These are phyloP conservation scores for Halenospora varia DNA, from an alignment of 495 filamentous ascomycete species.

Conservation along the genomic window DNA sequence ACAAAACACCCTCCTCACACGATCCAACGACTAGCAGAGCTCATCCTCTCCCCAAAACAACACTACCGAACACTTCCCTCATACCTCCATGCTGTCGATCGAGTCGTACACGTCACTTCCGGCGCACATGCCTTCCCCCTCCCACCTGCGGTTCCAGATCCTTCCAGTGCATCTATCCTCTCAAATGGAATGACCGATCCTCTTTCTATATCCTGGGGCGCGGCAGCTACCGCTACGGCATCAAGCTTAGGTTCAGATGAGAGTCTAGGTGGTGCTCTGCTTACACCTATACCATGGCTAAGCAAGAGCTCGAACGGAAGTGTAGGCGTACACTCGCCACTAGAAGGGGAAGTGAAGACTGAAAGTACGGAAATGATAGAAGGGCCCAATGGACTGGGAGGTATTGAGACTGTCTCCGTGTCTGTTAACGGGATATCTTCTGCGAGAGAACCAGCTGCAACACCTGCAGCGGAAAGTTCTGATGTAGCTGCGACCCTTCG, in stretches of 20 bases:
- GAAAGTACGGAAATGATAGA: constrained; percentile 68
- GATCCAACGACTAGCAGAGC: constrained; percentile 86
- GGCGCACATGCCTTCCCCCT: constrained; percentile 77
- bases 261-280: constrained; percentile 80
- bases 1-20: constrained; percentile 79
- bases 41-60: constrained; percentile 69
- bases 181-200: constrained; percentile 26
- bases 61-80: constrained; percentile 79
- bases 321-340: constrained; percentile 25
- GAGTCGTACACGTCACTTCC: constrained; percentile 89
- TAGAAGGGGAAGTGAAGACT: constrained; percentile 53
- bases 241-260: constrained; percentile 70
- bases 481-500: constrained; percentile 21
- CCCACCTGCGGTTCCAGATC: constrained; percentile 52
- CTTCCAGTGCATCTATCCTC: constrained; percentile 36
- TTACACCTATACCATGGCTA: constrained; percentile 94
- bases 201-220: constrained; percentile 29
- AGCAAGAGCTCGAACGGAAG: constrained; percentile 14
- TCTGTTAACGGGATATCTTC: constrained; percentile 59
- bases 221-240: constrained; percentile 26
- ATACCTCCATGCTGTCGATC: constrained; percentile 87
- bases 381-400: constrained; percentile 65
- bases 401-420: constrained; percentile 68
- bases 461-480: constrained; percentile 1
- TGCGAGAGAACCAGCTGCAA: constrained; percentile 24